These are phyloP conservation scores for Ganoderma sp. DNA, from an alignment of 1,284 basidiomycete species.

Conservation along the genomic window DNA sequence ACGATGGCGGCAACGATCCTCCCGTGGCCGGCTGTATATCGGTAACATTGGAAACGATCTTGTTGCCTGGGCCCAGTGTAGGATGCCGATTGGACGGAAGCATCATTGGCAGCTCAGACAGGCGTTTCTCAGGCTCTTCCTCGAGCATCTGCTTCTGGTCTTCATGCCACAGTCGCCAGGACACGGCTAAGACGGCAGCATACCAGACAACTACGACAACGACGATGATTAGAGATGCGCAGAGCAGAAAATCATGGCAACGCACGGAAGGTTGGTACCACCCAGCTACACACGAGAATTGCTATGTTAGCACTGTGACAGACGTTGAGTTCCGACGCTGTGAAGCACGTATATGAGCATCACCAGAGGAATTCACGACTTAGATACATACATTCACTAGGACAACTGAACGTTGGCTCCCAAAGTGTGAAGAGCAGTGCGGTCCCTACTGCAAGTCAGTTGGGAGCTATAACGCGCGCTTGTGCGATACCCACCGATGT, in stretches of 20 bases:
- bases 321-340: constrained; percentile 50
- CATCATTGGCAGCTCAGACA: constrained; percentile 36
- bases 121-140: constrained; percentile 27
- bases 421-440: constrained; percentile 53
- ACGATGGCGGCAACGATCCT: neutral
- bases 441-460: constrained; percentile 44
- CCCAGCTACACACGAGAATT: constrained; percentile 60
- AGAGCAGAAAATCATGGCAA: constrained; percentile 10
- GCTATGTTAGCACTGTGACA: constrained; percentile 58
- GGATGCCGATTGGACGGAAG: constrained; percentile 28
- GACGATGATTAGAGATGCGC: neutral
- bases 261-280: constrained; percentile 59
- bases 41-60: neutral
- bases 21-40: neutral
- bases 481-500: constrained; percentile 50
- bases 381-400: constrained; percentile 45
- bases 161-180: constrained; percentile 41
- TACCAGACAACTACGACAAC: constrained; percentile 47
- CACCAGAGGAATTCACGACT: neutral
- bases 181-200: constrained; percentile 42
- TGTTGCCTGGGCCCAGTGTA: constrained; percentile 8
- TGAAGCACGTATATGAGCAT: constrained; percentile 4
- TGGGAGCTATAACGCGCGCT: neutral
- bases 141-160: constrained; percentile 7
- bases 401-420: constrained; percentile 52